These are phyloP conservation scores for Marasmius oreades DNA, from an alignment of 1,284 basidiomycete genomes.

Conservation along the genomic window DNA sequence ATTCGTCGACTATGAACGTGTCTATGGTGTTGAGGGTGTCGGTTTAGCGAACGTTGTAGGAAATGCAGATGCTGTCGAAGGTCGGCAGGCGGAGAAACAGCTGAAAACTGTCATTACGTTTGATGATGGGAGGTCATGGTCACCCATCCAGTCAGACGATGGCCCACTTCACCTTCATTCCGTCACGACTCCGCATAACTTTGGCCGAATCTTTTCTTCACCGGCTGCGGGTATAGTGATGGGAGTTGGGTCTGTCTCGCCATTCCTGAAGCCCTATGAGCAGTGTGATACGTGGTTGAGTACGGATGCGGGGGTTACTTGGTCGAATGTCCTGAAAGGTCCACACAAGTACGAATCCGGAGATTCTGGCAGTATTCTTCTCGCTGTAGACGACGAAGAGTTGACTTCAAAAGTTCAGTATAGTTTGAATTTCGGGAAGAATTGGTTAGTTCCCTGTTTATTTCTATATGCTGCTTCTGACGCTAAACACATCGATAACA, in stretches of 20 bases:
- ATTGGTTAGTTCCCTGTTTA: slow-evolving; percentile 58
- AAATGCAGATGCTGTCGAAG: slow-evolving; percentile 82
- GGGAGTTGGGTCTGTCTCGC: slow-evolving; percentile 89
- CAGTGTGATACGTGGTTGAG: slow-evolving; percentile 94
- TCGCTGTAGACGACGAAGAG: slow-evolving; percentile 87
- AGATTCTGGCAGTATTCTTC: slow-evolving; percentile 82
- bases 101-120: slow-evolving; percentile 83
- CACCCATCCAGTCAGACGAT: slow-evolving; percentile 24
- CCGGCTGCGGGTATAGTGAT: slow-evolving; percentile 93
- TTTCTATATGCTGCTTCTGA: background rate
- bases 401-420: slow-evolving; percentile 73
- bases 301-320: slow-evolving; percentile 84
- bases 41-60: slow-evolving; percentile 86
- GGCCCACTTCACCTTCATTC: slow-evolving; percentile 93
- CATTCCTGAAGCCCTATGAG: slow-evolving; percentile 71
- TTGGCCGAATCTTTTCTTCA: slow-evolving; percentile 90
- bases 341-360: slow-evolving; percentile 97
- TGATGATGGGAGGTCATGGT: slow-evolving; percentile 90
- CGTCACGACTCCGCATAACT: slow-evolving; percentile 89
- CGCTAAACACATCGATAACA: too few relatives aligned
- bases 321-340: slow-evolving; percentile 75
- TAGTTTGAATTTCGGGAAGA: slow-evolving; percentile 81
- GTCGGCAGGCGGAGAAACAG: slow-evolving; percentile 59
- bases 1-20: slow-evolving; percentile 90
- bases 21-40: slow-evolving; percentile 92